Evolutionary conservation across 768 basidiomycete genomes (phyloP).

Genomic region (Leccinellum luteum): DNA sequence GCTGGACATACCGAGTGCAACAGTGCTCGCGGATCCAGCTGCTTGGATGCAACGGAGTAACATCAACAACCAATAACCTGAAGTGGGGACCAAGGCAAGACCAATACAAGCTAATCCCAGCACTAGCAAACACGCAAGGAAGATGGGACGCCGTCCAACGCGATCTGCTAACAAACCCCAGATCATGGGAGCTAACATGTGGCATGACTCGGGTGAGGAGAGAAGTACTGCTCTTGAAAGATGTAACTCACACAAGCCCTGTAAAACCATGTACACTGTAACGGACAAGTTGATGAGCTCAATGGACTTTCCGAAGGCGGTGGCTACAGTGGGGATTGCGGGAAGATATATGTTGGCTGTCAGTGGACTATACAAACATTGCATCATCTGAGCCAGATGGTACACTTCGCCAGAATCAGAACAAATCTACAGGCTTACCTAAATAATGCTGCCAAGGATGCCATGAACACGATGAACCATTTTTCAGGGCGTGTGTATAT

Average conservation of each 20-base stretch:
- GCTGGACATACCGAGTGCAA: constrained; percentile 57
- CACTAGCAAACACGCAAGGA: constrained; percentile 60
- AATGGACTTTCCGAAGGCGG: constrained; percentile 56
- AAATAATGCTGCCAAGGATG: constrained; percentile 60
- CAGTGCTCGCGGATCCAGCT: constrained; percentile 73
- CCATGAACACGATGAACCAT: constrained; percentile 65
- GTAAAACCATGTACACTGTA: constrained; percentile 55
- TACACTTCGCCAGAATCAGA: neutral
- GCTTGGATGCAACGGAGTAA: constrained; percentile 80
- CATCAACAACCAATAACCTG: constrained; percentile 76
- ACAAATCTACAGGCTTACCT: constrained; percentile 39
- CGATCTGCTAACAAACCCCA: constrained; percentile 64
- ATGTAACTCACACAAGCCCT: constrained; percentile 40
- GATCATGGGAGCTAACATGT: constrained; percentile 51
- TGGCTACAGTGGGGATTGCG: constrained; percentile 66
- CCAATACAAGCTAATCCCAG: constrained; percentile 66
- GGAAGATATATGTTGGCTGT: constrained; percentile 80
- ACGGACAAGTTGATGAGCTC: constrained; percentile 81
- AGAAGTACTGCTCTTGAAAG: neutral
- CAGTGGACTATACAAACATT: constrained; percentile 46
- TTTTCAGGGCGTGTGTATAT: constrained; percentile 57
- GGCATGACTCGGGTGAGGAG: neutral
- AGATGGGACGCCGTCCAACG: constrained; percentile 61
- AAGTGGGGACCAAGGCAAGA: constrained; percentile 50
- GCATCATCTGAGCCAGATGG: neutral